Conservation (phyloP, 108 stramenopile species). For the Discostella stelligeroides region DNA sequence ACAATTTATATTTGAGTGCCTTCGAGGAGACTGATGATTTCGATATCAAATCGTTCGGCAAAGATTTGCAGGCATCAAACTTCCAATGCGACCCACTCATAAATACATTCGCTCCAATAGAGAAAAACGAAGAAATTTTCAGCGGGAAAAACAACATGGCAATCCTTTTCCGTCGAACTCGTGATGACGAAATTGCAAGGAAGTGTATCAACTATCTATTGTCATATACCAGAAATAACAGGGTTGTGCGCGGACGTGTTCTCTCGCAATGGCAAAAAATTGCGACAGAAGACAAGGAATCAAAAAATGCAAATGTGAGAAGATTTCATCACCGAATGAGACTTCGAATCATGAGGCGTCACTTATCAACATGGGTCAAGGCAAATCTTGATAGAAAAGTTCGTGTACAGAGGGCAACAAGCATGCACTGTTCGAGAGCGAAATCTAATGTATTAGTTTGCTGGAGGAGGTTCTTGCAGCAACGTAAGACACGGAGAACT, state of each 20-base stretch:
- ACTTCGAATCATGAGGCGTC: conserved; percentile 8
- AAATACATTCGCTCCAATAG: not conserved
- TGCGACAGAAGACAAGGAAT: conserved; percentile 1
- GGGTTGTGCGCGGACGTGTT: not conserved
- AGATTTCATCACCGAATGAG: conserved; percentile 1
- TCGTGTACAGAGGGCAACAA: not conserved
- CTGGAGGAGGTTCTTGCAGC: conserved; percentile 1
- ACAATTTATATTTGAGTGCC: not conserved
- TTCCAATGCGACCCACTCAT: not conserved
- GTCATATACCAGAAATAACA: not conserved
- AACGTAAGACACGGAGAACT: conserved; percentile 1
- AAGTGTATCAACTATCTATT: conserved; percentile 3
- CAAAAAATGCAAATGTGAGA: not conserved
- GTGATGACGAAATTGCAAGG: conserved; percentile 5
- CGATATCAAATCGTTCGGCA: conserved; percentile 3
- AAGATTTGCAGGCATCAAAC: conserved; percentile 7
- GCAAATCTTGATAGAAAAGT: not conserved
- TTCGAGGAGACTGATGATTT: not conserved
- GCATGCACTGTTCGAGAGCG: not conserved
- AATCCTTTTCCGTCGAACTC: conserved; percentile 14
- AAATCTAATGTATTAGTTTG: not conserved
- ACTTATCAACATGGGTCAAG: conserved; percentile 9
- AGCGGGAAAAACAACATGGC: conserved; percentile 12
- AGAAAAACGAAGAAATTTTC: conserved; percentile 3
- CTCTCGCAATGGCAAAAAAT: not conserved